Evolutionary conservation across 2,329 filamentous ascomycete genomes (phyloP).

Genomic region (Pestalotiopsis sp.): DNA sequence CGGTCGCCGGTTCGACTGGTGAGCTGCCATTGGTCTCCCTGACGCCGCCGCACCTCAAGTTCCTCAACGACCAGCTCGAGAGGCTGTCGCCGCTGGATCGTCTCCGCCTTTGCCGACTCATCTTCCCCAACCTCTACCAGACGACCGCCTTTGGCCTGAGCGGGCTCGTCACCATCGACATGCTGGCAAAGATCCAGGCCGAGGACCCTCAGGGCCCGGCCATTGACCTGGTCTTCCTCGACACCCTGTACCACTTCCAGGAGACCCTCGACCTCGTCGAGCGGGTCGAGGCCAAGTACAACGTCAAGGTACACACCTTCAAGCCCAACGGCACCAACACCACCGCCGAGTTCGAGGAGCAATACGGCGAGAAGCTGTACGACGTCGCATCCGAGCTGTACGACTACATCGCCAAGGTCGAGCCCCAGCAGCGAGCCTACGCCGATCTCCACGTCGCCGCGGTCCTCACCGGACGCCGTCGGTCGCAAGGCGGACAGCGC

Average conservation of each 20-base stretch:
- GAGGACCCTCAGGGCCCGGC: slow-evolving; percentile 61
- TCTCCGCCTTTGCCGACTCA: slow-evolving; percentile 86
- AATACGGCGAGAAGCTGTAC: slow-evolving; percentile 83
- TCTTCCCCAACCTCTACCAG: slow-evolving; percentile 87
- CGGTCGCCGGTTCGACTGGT: slow-evolving; percentile 61
- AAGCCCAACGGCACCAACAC: slow-evolving; percentile 78
- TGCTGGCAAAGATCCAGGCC: slow-evolving; percentile 74
- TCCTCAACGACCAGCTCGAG: slow-evolving; percentile 88
- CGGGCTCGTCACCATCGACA: slow-evolving; percentile 81
- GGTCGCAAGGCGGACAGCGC: slow-evolving; percentile 90
- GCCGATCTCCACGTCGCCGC: slow-evolving; percentile 84
- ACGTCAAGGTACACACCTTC: slow-evolving; percentile 83
- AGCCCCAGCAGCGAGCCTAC: slow-evolving; percentile 92
- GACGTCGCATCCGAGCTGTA: slow-evolving; percentile 86
- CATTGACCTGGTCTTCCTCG: slow-evolving; percentile 76
- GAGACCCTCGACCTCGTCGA: slow-evolving; percentile 77
- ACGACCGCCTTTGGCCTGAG: slow-evolving; percentile 83
- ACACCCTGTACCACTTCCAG: slow-evolving; percentile 80
- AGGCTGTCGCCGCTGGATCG: slow-evolving; percentile 88
- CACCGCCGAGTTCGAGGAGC: slow-evolving; percentile 75
- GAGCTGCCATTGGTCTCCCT: slow-evolving; percentile 78
- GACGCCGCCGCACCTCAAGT: slow-evolving; percentile 83
- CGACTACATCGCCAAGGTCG: slow-evolving; percentile 97
- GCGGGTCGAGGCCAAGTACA: slow-evolving; percentile 74
- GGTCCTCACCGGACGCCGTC: slow-evolving; percentile 87